Conservation (phyloP, 1,284 basidiomycete genomes). For the Pseudozyma sp. region DNA sequence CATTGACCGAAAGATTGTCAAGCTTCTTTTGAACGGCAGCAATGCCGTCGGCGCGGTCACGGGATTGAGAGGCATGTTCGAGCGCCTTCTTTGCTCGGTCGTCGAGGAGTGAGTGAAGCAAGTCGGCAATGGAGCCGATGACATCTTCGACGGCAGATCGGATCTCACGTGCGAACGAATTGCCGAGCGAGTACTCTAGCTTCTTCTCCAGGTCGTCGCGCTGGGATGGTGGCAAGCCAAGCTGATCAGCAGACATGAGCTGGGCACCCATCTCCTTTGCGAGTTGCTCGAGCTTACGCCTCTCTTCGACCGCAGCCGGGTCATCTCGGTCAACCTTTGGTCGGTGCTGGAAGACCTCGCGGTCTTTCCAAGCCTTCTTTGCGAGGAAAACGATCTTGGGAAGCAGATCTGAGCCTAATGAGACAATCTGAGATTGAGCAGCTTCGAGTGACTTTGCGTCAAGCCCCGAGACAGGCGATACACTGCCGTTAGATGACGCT, state of each 20-base stretch:
- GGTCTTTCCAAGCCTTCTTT: slow-evolving; percentile 57
- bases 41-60: slow-evolving; percentile 41
- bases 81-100: slow-evolving; percentile 47
- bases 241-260: slow-evolving; percentile 52
- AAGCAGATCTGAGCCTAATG: slow-evolving; percentile 51
- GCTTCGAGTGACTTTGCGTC: slow-evolving; percentile 54
- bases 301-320: slow-evolving; percentile 31
- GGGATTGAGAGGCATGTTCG: slow-evolving; percentile 38
- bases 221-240: slow-evolving; percentile 34
- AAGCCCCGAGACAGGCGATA: slow-evolving; percentile 50
- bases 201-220: slow-evolving; percentile 35
- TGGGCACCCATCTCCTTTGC: slow-evolving; percentile 53
- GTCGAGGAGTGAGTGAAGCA: slow-evolving; percentile 60
- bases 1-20: slow-evolving; percentile 21
- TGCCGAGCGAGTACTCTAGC: slow-evolving; percentile 47
- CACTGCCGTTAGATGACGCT: slow-evolving; percentile 1
- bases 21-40: slow-evolving; percentile 29
- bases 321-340: slow-evolving; percentile 16
- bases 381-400: slow-evolving; percentile 61
- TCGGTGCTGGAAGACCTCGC: slow-evolving; percentile 42
- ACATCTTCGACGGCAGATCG: slow-evolving; percentile 46
- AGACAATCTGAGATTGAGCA: slow-evolving; percentile 49
- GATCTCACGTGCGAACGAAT: slow-evolving; percentile 51
- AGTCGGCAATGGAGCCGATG: slow-evolving; percentile 50
- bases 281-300: slow-evolving; percentile 41